Conservation (phyloP, 2,329 filamentous ascomycete genomes). For the Pseudogymnoascus sp. region DNA sequence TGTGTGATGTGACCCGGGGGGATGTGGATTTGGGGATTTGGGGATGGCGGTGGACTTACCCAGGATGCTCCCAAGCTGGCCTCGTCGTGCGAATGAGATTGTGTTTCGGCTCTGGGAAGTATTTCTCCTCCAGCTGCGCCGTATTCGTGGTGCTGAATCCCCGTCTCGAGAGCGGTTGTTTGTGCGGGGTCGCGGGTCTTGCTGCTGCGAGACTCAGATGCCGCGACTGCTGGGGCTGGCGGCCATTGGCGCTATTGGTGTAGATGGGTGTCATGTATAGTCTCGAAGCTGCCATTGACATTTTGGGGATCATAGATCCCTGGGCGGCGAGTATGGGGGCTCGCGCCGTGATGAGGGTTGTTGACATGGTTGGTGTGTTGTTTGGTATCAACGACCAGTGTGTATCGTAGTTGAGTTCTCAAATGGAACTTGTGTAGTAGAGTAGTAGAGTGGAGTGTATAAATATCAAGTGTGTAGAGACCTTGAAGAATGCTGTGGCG, state of each 20-base stretch:
- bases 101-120: constrained; percentile 27
- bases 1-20: neutral
- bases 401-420: neutral
- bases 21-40: neutral
- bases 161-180: constrained; percentile 14
- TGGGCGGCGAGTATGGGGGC: neutral
- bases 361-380: neutral
- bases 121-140: constrained; percentile 32
- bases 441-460: neutral
- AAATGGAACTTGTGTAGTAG: neutral
- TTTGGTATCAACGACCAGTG: neutral
- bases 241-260: neutral
- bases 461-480: neutral
- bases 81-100: constrained; percentile 49
- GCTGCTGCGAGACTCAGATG: neutral
- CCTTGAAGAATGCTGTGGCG: neutral
- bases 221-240: neutral
- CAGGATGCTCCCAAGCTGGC: constrained; percentile 52
- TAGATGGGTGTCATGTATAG: neutral
- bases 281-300: neutral
- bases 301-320: neutral
- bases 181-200: neutral
- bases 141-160: constrained; percentile 33
- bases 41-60: constrained; percentile 17
- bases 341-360: constrained; percentile 2